Evolutionary conservation across 345 rosid species (phyloP), one percentile per base, ranked within the genome.

Genomic region (Sapria himalayana): DNA sequence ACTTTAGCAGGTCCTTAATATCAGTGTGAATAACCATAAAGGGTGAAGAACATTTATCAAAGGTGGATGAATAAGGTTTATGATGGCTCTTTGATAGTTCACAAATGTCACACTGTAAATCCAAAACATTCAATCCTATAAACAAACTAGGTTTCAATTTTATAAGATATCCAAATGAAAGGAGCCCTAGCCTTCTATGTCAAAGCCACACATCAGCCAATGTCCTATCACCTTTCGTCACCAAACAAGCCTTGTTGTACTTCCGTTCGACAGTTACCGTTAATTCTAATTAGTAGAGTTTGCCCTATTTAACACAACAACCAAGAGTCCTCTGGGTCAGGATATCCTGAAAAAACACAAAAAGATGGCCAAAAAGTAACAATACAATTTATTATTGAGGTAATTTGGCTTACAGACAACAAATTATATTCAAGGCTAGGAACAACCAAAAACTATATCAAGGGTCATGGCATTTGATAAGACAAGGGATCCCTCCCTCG

Each of bases 91-190:
- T 47, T 0, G 33, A 41, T 15, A 47, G 3, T 35, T 23, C 41
- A 37, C 42, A 47, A 24, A 25, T 18, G 1, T 47, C 43, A 36
- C 43, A 24, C 1, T 47, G 19, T 4, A 46, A 46, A 1, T 47
- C 10, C 8, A 4, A 21, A 13, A 14, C 38, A 29, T 0, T 46
- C 1, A 9, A 3, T 4, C 29, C 6, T 3, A 37, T 12, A 47
- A 47, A 47, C 33, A 47, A 36, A 35, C n/a, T 27, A 27, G 31
- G 31, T 27, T 27, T 27, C 31, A 27, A 27, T 27, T 27, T 27
- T 9, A 5, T 27, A 27, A 27, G 31, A 27, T 27, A 27, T 5
- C 9, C 31, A 27, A 27, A 27, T 5, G 31, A 27, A 27, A 27
- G 31, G 31, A 5, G 31, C 9, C 31, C 31, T 9, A 27, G 31